Conservation (phyloP, 179 eudicot genomes). For the Amaranthus tricolor region DNA sequence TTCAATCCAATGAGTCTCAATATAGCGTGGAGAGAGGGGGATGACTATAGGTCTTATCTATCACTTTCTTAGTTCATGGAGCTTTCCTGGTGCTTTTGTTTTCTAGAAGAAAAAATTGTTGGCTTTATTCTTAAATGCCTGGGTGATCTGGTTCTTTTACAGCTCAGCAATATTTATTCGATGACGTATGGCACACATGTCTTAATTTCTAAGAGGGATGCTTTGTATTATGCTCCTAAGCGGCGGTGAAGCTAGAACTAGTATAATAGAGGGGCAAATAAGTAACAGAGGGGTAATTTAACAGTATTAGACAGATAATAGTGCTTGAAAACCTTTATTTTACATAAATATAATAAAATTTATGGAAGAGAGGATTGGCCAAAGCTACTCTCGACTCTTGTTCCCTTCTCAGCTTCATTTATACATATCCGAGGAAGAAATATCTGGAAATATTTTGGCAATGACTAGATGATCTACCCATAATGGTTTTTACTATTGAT, state of each 20-base stretch:
- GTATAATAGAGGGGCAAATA: too few species aligned
- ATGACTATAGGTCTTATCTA: neutral
- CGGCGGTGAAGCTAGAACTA: too few species aligned
- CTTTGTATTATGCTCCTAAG: neutral
- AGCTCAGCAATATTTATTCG: neutral
- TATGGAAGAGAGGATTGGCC: too few species aligned
- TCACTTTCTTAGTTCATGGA: neutral
- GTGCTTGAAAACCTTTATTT: too few species aligned
- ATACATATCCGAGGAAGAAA: neutral
- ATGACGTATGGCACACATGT: neutral
- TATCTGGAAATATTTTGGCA: neutral
- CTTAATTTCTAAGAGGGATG: neutral
- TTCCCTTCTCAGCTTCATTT: too few species aligned
- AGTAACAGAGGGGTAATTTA: too few species aligned
- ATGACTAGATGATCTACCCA: neutral
- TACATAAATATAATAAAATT: too few species aligned
- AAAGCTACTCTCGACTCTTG: too few species aligned
- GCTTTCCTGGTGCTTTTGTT: neutral
- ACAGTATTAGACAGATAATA: too few species aligned
- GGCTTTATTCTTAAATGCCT: neutral
- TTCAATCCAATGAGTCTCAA: neutral
- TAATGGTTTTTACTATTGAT: conserved; percentile 1
- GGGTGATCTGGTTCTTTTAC: neutral
- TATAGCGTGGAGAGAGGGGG: neutral
- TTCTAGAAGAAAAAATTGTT: neutral